Evolutionary conservation across 805 yeast genomes (phyloP).

Genomic region (Zygosaccharomyces siamensis): DNA sequence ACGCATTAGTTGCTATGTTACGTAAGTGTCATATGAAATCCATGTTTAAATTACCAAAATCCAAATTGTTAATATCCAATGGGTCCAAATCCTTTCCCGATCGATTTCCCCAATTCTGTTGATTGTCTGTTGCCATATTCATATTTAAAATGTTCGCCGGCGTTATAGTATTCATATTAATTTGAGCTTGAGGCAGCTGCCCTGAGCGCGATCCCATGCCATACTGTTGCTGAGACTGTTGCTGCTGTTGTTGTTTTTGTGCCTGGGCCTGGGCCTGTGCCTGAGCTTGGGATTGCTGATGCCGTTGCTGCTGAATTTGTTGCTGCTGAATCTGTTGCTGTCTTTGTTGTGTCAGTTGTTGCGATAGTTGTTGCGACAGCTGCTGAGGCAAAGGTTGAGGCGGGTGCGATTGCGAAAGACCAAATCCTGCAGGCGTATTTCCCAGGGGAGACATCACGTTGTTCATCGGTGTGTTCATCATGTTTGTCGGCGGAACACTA

Average conservation of each 20-base stretch:
- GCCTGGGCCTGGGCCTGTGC: slow-evolving; percentile 4
- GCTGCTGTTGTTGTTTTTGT: slow-evolving; percentile 9
- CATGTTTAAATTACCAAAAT: slow-evolving; percentile 29
- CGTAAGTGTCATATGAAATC: slow-evolving; percentile 24
- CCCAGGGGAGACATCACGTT: slow-evolving; percentile 21
- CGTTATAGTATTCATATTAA: slow-evolving; percentile 19
- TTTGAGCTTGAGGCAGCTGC: slow-evolving; percentile 10
- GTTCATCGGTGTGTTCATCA: slow-evolving; percentile 24
- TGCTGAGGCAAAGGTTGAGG: slow-evolving; percentile 6
- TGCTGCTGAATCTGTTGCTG: slow-evolving; percentile 9
- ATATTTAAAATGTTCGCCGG: slow-evolving; percentile 23
- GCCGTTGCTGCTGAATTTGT: slow-evolving; percentile 6
- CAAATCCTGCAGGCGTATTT: slow-evolving; percentile 7
- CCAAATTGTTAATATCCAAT: slow-evolving; percentile 29
- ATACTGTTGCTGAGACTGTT: slow-evolving; percentile 10
- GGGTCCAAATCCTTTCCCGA: slow-evolving; percentile 16
- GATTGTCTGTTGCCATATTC: slow-evolving; percentile 16
- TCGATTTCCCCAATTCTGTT: slow-evolving; percentile 8
- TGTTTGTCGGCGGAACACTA: slow-evolving; percentile 21
- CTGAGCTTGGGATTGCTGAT: slow-evolving; percentile 3
- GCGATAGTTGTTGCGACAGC: slow-evolving; percentile 5
- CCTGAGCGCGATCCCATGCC: slow-evolving; percentile 2
- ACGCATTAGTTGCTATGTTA: not conserved
- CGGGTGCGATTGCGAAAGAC: slow-evolving; percentile 5
- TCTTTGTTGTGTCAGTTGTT: slow-evolving; percentile 4